Evolutionary conservation across 306 rosid genomes (phyloP).

Genomic region (Boehmeria nivea): DNA sequence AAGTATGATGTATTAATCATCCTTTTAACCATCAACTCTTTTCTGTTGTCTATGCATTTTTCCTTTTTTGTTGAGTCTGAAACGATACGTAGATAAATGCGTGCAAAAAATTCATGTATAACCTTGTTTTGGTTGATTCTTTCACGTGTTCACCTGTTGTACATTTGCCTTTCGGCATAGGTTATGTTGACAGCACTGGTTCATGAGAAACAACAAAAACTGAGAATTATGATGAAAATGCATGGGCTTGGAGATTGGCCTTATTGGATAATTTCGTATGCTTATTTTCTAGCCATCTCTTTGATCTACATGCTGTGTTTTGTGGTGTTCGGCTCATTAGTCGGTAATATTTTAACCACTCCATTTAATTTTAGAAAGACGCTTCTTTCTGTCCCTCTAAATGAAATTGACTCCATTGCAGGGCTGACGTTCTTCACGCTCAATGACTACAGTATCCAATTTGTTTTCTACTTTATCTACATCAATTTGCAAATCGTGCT

Average conservation of each 20-base stretch:
- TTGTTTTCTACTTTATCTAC: constrained; percentile 59
- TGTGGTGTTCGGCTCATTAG: constrained; percentile 70
- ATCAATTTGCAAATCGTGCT: constrained; percentile 77
- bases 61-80: too few species aligned
- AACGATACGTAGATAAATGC: too few species aligned
- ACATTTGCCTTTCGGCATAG: constrained; percentile 28
- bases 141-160: constrained; percentile 1
- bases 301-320: constrained; percentile 60
- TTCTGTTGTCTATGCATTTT: too few species aligned
- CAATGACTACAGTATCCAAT: constrained; percentile 86
- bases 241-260: constrained; percentile 94
- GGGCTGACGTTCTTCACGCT: constrained; percentile 73
- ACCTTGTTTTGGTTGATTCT: too few species aligned
- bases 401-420: constrained; percentile 30
- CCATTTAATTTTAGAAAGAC: constrained; percentile 1
- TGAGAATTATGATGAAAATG: constrained; percentile 99
- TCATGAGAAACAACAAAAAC: constrained; percentile 68
- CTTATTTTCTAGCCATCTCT: constrained; percentile 62
- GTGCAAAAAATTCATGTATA: too few species aligned
- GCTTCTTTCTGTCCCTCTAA: constrained; percentile 18
- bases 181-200: constrained; percentile 62
- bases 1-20: constrained; percentile 25
- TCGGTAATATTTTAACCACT: constrained; percentile 39
- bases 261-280: constrained; percentile 74
- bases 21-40: too few species aligned